phyloP scores from a whole-genome alignment of 140 eudicot species.

The Stevia rebaudiana region DNA sequence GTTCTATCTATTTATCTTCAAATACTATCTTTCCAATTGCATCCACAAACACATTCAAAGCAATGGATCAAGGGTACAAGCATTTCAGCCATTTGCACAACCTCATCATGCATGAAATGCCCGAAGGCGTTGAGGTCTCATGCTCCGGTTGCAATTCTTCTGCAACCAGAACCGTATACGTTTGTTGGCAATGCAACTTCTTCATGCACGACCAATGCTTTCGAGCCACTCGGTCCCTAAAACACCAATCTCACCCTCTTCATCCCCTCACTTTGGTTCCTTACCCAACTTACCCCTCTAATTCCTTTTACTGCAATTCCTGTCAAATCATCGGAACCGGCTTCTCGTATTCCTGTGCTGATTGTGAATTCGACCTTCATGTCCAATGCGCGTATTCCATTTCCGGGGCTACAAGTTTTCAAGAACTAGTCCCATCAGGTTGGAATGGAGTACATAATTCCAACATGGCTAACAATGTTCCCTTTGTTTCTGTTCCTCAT shows the following conservation, averaged over 20 bases:
- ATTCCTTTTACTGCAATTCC: conserved; percentile 41
- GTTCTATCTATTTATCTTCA: conserved; percentile 13
- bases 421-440: conserved; percentile 16
- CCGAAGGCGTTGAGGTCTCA: conserved; percentile 23
- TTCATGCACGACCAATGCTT: conserved; percentile 38
- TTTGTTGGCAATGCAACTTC: conserved; percentile 44
- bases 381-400: conserved; percentile 46
- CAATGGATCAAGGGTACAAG: conserved; percentile 38
- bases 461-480: background rate
- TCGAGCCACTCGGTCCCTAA: conserved; percentile 30
- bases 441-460: conserved; percentile 23
- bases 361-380: conserved; percentile 51
- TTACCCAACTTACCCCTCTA: conserved; percentile 39
- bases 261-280: conserved; percentile 49
- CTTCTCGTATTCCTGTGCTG: conserved; percentile 33
- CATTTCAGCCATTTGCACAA: conserved; percentile 46
- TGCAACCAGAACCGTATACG: conserved; percentile 16
- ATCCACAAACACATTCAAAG: conserved; percentile 8
- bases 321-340: conserved; percentile 40
- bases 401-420: conserved; percentile 10
- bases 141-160: conserved; percentile 44
- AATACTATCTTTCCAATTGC: conserved; percentile 4
- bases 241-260: conserved; percentile 39
- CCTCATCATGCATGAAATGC: conserved; percentile 31
- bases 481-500: background rate